Conservation (phyloP, 2,329 filamentous ascomycete species). For the Kalaharituber pfeilii region DNA sequence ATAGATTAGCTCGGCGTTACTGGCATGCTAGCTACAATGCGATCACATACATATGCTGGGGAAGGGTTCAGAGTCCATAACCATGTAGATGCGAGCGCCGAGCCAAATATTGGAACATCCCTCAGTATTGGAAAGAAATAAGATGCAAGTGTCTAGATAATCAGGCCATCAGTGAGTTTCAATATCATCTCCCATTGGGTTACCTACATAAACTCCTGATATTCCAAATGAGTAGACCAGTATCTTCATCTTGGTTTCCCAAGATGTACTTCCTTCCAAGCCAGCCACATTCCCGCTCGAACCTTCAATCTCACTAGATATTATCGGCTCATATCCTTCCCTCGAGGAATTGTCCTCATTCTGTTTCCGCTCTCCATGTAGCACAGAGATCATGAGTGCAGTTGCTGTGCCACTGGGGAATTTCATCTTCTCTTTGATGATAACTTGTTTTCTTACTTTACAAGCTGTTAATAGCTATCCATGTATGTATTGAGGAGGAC, state of each 20-base stretch:
- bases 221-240: slow-evolving; percentile 42
- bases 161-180: slow-evolving; percentile 1
- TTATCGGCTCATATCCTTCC: slow-evolving; percentile 11
- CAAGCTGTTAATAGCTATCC: background rate
- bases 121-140: slow-evolving; percentile 80
- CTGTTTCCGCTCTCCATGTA: slow-evolving; percentile 33
- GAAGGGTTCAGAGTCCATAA: slow-evolving; percentile 94
- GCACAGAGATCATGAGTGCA: slow-evolving; percentile 74
- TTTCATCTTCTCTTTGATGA: slow-evolving; percentile 77
- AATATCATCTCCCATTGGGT: background rate
- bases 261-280: slow-evolving; percentile 31
- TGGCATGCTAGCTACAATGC: background rate
- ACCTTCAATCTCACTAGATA: slow-evolving; percentile 4
- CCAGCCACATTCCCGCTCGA: slow-evolving; percentile 22
- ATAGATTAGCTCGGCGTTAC: background rate
- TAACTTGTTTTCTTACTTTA: slow-evolving; percentile 57
- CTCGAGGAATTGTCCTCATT: slow-evolving; percentile 21
- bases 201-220: slow-evolving; percentile 38
- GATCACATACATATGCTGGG: slow-evolving; percentile 57
- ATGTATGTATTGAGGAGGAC: slow-evolving; percentile 33
- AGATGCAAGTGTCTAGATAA: slow-evolving; percentile 53
- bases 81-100: slow-evolving; percentile 57
- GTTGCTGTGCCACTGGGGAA: slow-evolving; percentile 95
- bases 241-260: slow-evolving; percentile 44
- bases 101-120: slow-evolving; percentile 72